phyloP scores from a whole-genome alignment of 345 rosid genomes.

The Heritiera fomes region DNA sequence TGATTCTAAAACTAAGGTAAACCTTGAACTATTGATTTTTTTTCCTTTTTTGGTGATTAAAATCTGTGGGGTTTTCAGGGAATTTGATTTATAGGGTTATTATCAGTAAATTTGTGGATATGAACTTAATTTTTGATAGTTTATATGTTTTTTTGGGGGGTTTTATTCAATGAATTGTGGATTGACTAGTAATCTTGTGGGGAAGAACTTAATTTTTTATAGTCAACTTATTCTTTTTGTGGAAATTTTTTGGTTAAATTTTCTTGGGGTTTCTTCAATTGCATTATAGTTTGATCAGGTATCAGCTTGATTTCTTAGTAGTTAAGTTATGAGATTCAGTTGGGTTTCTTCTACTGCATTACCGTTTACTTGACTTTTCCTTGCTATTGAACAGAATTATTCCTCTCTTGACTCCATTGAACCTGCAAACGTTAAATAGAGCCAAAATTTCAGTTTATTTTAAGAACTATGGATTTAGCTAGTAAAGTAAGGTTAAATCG shows the following conservation, averaged over 20 bases:
- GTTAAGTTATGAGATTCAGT: neutral
- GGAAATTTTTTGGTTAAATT: neutral
- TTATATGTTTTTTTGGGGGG: too few species aligned
- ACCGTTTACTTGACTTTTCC: neutral
- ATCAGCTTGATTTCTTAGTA: neutral
- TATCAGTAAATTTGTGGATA: neutral
- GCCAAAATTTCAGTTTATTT: too few species aligned
- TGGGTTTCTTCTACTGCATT: neutral
- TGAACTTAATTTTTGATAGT: neutral
- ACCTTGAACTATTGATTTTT: neutral
- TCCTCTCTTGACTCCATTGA: slow-evolving; percentile 64
- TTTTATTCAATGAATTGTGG: neutral
- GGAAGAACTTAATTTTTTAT: neutral
- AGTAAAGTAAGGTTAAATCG: too few species aligned
- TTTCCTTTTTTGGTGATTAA: neutral
- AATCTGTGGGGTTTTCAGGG: neutral
- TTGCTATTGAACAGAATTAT: slow-evolving; percentile 46
- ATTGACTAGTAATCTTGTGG: neutral
- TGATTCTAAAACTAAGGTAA: slow-evolving; percentile 53
- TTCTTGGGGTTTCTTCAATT: neutral
- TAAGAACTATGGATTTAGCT: too few species aligned
- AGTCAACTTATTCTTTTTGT: neutral
- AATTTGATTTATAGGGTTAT: neutral
- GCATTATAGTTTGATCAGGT: neutral
- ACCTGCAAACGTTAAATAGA: slow-evolving; percentile 43